Conservation (phyloP, 805 yeast species). For the Barnettozyma californica region DNA sequence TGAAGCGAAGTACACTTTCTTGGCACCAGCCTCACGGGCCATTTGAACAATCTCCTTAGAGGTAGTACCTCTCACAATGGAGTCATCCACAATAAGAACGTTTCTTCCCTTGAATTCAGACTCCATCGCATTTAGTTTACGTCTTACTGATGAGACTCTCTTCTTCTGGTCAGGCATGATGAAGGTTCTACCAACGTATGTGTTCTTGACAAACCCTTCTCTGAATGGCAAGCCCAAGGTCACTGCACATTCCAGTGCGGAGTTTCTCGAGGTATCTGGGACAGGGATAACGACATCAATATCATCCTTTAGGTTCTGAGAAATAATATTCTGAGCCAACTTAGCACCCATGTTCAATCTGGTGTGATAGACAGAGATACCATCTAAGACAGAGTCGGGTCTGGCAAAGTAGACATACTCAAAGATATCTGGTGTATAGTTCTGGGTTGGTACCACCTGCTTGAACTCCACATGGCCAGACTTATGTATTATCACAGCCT, state of each 20-base stretch:
- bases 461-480: conserved; percentile 70
- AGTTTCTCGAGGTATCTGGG: conserved; percentile 96
- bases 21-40: conserved; percentile 99
- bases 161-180: conserved; percentile 98
- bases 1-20: conserved; percentile 89
- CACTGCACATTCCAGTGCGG: conserved; percentile 90
- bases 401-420: conserved; percentile 98
- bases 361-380: conserved; percentile 91
- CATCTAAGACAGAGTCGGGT: conserved; percentile 94
- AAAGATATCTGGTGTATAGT: conserved; percentile 91
- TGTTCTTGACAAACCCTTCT: conserved; percentile 94
- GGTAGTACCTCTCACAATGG: conserved; percentile 96
- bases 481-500: conserved; percentile 91
- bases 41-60: conserved; percentile 92
- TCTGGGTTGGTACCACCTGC: conserved; percentile 74
- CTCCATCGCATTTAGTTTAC: conserved; percentile 94
- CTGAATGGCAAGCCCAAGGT: conserved; percentile 77
- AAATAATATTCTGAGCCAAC: conserved; percentile 68
- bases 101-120: conserved; percentile 81
- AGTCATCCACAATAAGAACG: conserved; percentile 91
- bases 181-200: conserved; percentile 96
- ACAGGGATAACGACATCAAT: conserved; percentile 97
- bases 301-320: conserved; percentile 43
- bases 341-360: conserved; percentile 92
- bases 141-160: conserved; percentile 87